Conservation (phyloP, 805 yeast genomes). For the Torulaspora microellipsoides region DNA sequence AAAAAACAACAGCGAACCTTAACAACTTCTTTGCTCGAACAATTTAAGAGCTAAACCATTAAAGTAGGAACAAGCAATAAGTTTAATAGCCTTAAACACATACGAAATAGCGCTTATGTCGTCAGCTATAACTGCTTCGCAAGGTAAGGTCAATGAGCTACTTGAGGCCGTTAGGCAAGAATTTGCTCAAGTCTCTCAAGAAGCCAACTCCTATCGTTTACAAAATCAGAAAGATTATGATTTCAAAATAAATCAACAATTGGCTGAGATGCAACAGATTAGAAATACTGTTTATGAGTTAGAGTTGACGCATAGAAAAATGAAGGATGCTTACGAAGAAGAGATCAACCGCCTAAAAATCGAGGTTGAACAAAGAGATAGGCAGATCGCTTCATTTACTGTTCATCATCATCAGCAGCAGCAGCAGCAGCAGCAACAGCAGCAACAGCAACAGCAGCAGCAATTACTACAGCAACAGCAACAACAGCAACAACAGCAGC, state of each 20-base stretch:
- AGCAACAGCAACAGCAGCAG: slow-evolving; percentile 29
- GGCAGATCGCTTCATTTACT: slow-evolving; percentile 42
- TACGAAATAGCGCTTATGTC: slow-evolving; percentile 14
- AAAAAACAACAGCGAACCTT: background rate
- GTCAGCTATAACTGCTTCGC: slow-evolving; percentile 23
- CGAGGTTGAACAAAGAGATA: slow-evolving; percentile 77
- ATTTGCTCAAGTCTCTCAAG: slow-evolving; percentile 77
- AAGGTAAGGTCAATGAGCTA: slow-evolving; percentile 59
- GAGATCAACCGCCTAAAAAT: slow-evolving; percentile 81
- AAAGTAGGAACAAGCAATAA: background rate
- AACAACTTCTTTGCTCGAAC: no score
- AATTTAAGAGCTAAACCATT: background rate
- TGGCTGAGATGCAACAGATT: slow-evolving; percentile 88
- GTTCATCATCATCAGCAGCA: slow-evolving; percentile 43
- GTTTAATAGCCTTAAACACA: background rate
- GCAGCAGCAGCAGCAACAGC: slow-evolving; percentile 31
- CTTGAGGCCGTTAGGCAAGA: slow-evolving; percentile 90
- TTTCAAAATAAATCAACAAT: slow-evolving; percentile 83
- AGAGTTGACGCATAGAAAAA: slow-evolving; percentile 88
- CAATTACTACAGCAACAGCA: slow-evolving; percentile 25
- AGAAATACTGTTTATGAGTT: slow-evolving; percentile 91
- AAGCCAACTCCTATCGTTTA: slow-evolving; percentile 78
- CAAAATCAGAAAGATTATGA: slow-evolving; percentile 88
- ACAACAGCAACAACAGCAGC: slow-evolving; percentile 30
- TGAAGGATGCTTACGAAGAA: slow-evolving; percentile 94